Conservation (phyloP, 805 yeast genomes). For the Clavispora vitiphila region DNA sequence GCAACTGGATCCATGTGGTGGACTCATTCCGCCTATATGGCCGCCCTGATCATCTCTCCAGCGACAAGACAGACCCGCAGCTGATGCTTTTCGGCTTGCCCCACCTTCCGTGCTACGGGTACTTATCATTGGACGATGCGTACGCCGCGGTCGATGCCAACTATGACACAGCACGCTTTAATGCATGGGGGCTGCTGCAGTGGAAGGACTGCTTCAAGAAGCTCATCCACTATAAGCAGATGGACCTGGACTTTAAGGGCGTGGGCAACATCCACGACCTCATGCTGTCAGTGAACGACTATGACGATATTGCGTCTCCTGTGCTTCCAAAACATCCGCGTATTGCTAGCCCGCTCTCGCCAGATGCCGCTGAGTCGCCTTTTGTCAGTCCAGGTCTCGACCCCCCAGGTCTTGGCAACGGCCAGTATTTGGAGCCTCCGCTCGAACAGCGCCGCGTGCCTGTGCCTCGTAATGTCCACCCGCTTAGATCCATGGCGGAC, state of each 20-base stretch:
- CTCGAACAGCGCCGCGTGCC: background rate
- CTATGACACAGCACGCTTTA: slow-evolving; percentile 15
- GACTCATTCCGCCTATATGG: slow-evolving; percentile 72
- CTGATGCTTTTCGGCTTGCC: slow-evolving; percentile 75
- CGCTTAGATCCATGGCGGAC: slow-evolving; percentile 21
- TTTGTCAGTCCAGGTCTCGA: too few species aligned
- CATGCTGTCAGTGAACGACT: slow-evolving; percentile 21
- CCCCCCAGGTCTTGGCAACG: background rate
- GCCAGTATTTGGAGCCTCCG: background rate
- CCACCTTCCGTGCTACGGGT: slow-evolving; percentile 62
- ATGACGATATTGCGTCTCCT: background rate
- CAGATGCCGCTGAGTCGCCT: too few species aligned
- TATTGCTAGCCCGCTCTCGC: background rate
- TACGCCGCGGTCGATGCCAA: slow-evolving; percentile 15
- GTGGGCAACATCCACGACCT: slow-evolving; percentile 31
- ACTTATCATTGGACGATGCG: slow-evolving; percentile 35
- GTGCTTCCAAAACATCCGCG: background rate
- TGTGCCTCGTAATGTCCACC: slow-evolving; percentile 1
- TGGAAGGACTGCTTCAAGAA: slow-evolving; percentile 27
- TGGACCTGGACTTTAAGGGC: slow-evolving; percentile 27
- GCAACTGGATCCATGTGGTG: slow-evolving; percentile 63
- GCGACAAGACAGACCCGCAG: slow-evolving; percentile 61
- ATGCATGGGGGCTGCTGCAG: slow-evolving; percentile 23
- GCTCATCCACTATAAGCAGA: slow-evolving; percentile 9
- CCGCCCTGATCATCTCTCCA: slow-evolving; percentile 65